Evolutionary conservation across 139 green algal species (phyloP).

Genomic region (Yamagishiella unicocca): DNA sequence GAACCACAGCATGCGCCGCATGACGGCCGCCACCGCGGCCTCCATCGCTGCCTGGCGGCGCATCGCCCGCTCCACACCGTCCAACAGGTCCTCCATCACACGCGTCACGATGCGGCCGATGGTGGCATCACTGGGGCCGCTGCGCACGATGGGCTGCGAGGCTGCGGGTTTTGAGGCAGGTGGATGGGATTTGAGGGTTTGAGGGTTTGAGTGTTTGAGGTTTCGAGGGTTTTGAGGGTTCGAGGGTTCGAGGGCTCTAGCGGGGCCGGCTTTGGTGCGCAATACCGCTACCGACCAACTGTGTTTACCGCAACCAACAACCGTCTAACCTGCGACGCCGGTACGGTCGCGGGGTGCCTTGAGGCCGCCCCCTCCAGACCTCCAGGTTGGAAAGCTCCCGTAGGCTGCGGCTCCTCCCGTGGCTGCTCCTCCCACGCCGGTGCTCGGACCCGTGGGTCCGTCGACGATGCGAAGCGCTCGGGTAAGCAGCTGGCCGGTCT

Average conservation of each 20-base stretch:
- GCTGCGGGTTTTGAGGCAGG: too few relatives aligned
- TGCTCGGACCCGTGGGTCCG: background rate
- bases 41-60: background rate
- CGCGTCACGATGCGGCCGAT: constrained; percentile 3
- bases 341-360: too few relatives aligned
- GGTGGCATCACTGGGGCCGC: constrained; percentile 9
- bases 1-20: constrained; percentile 37
- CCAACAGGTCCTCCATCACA: constrained; percentile 36
- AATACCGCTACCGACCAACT: too few relatives aligned
- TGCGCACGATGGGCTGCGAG: background rate
- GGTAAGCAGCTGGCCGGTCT: constrained; percentile 51
- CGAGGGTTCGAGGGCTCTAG: too few relatives aligned
- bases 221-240: too few relatives aligned
- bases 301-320: too few relatives aligned
- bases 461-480: constrained; percentile 32
- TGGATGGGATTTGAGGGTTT: too few relatives aligned
- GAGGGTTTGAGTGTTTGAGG: too few relatives aligned
- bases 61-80: constrained; percentile 28
- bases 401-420: background rate
- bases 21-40: constrained; percentile 37
- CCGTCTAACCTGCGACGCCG: too few relatives aligned
- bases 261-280: too few relatives aligned
- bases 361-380: too few relatives aligned
- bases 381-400: too few relatives aligned
- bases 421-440: background rate